Evolutionary conservation across 257 asterid species (phyloP).

Genomic region (Coffea eugenioides): DNA sequence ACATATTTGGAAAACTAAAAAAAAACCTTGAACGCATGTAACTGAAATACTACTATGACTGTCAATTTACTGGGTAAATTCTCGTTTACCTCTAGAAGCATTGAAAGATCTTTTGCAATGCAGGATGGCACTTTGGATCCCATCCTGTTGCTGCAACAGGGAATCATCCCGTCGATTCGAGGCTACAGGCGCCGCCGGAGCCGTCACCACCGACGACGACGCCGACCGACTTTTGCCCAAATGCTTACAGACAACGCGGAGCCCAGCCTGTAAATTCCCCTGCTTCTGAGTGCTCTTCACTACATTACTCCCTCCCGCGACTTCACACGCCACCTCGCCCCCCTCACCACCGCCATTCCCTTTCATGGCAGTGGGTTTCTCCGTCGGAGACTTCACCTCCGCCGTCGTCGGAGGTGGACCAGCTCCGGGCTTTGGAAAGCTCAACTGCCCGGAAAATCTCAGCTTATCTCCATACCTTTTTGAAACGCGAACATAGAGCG

Average conservation of each 20-base stretch:
- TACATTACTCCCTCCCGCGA: constrained; percentile 16
- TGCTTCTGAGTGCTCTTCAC: constrained; percentile 36
- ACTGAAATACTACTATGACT: neutral
- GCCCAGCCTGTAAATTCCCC: constrained; percentile 67
- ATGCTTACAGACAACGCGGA: constrained; percentile 55
- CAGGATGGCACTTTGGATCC: constrained; percentile 81
- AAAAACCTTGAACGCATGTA: neutral
- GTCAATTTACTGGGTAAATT: neutral
- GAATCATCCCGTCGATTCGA: constrained; percentile 78
- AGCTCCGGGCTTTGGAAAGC: constrained; percentile 24
- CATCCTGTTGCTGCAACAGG: constrained; percentile 72
- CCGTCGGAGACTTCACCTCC: constrained; percentile 3
- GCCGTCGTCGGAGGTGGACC: constrained; percentile 5
- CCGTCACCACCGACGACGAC: constrained; percentile 37
- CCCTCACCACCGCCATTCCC: neutral
- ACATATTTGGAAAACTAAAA: too few relatives aligned
- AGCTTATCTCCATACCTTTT: constrained; percentile 68
- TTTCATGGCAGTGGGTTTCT: neutral
- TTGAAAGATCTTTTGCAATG: constrained; percentile 91
- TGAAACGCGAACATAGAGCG: constrained; percentile 69
- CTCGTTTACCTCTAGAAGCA: constrained; percentile 56
- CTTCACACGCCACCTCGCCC: constrained; percentile 14
- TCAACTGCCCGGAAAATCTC: constrained; percentile 40
- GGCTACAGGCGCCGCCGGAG: constrained; percentile 28
- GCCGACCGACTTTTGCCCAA: constrained; percentile 83